Evolutionary conservation across 2,329 filamentous ascomycete species (phyloP).

Genomic region (Penicillium sp.): DNA sequence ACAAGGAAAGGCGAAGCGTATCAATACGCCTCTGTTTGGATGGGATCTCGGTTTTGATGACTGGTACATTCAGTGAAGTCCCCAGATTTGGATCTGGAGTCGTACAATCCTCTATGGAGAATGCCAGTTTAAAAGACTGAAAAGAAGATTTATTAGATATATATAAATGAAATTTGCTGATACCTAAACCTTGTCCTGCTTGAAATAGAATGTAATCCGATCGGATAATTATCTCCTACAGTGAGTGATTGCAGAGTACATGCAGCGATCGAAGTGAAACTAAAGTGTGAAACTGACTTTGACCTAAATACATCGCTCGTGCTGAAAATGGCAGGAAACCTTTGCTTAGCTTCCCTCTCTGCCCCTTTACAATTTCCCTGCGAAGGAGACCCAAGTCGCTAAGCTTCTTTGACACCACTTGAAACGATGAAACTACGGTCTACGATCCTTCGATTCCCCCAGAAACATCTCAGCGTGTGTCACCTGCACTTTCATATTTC

Average conservation of each 20-base stretch:
- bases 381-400: neutral
- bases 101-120: neutral
- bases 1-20: slow-evolving; percentile 33
- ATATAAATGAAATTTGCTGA: neutral
- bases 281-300: neutral
- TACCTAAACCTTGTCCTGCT: neutral
- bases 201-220: neutral
- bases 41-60: slow-evolving; percentile 26
- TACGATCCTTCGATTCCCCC: neutral
- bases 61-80: slow-evolving; percentile 1
- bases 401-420: neutral
- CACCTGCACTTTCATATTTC: neutral
- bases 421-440: neutral
- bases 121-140: neutral
- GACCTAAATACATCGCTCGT: too few relatives aligned
- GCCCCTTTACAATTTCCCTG: neutral
- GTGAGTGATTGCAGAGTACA: neutral
- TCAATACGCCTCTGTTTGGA: slow-evolving; percentile 37
- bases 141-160: neutral
- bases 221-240: neutral
- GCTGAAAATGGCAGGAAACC: neutral
- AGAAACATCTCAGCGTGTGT: neutral
- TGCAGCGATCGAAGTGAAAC: neutral
- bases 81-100: neutral
- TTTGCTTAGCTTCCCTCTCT: neutral